A percentile compares a stretch with the other conserved stretches of the same genome.
These are phyloP conservation scores for Boletus coccyginus DNA, from an alignment of 768 basidiomycete species.

Conservation along the genomic window DNA sequence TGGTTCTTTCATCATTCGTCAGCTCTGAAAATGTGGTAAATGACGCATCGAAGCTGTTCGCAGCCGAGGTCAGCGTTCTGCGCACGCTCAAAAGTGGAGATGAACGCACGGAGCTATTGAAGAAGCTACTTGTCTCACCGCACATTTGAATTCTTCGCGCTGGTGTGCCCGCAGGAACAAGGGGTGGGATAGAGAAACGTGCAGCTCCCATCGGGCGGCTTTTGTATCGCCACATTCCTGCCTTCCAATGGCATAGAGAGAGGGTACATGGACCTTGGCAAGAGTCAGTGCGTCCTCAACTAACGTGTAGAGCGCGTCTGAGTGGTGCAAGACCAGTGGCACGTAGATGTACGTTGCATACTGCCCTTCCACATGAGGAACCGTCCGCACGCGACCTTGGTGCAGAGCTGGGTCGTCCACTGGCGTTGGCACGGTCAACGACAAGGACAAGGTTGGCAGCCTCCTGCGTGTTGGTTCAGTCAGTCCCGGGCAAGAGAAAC, in stretches of 20 bases:
- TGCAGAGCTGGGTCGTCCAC: constrained; percentile 75
- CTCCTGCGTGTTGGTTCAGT: constrained; percentile 40
- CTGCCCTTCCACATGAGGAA: constrained; percentile 85
- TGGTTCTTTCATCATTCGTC: constrained; percentile 75
- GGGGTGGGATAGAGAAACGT: constrained; percentile 84
- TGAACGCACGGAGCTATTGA: constrained; percentile 43
- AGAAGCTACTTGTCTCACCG: constrained; percentile 53
- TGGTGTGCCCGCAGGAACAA: constrained; percentile 79
- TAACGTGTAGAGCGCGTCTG: constrained; percentile 43
- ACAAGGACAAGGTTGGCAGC: constrained; percentile 56
- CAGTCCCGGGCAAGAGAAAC: neutral
- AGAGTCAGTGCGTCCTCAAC: constrained; percentile 43
- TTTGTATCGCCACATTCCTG: constrained; percentile 4
- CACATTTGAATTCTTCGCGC: constrained; percentile 64
- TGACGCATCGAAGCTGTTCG: constrained; percentile 63
- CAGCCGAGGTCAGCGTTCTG: constrained; percentile 8
- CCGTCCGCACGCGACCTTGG: constrained; percentile 75
- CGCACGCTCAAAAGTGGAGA: neutral
- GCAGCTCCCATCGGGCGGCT: constrained; percentile 47
- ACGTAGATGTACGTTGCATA: constrained; percentile 80
- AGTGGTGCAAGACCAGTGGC: constrained; percentile 47
- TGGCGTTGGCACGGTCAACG: constrained; percentile 47
- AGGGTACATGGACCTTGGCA: constrained; percentile 45
- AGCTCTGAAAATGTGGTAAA: constrained; percentile 71
- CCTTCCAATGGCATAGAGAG: constrained; percentile 44